Evolutionary conservation across 352 stramenopile genomes (phyloP), one percentile per base, ranked within the genome.

Genomic region (Phytopythium vexans): DNA sequence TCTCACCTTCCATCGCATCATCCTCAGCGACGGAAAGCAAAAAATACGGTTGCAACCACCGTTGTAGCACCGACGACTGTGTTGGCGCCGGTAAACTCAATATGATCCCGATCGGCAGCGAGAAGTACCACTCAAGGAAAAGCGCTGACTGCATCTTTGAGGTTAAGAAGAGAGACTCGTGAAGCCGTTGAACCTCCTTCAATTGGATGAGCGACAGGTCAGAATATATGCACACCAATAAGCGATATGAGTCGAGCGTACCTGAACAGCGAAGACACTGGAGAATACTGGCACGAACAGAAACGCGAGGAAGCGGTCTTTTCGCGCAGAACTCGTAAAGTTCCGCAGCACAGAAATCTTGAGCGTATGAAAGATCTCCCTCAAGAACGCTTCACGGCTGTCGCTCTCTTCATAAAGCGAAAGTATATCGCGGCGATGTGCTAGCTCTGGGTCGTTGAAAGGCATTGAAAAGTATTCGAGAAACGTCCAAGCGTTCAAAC

Each of bases 121-220:
- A 74, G 49, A 88, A 92, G 48, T 77, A 94, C 84, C 84, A 94
- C 61, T 89, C 76, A 47, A 94, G 60, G 63, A 92, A 94, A 58
- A 91, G 46, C 51, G 38, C 46, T 15, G 74, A 77, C 31, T 84
- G 66, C 60, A 70, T 66, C 27, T 70, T 64, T 56, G 65, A 54
- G 4, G 68, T 68, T 40, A 92, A 63, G 49, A 91, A 86, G 37
- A 94, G 64, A 3, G 62, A 60, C 11, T 66, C 56, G 56, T 92
- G 80, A 15, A 92, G 52, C 49, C 68, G 62, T 71, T 82, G 70
- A 5, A 94, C 51, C 41, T 87, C 71, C 80, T 89, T 52, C 11
- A 52, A 2, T 65, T 41, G 12, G n/a, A 8, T 14, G 52, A 12
- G 9, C 42, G 14, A 34, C 27, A 54, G 40, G 10, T n/a, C 35